Evolutionary conservation across 768 basidiomycete genomes (phyloP).

Genomic region (Tephrocybe sp.): DNA sequence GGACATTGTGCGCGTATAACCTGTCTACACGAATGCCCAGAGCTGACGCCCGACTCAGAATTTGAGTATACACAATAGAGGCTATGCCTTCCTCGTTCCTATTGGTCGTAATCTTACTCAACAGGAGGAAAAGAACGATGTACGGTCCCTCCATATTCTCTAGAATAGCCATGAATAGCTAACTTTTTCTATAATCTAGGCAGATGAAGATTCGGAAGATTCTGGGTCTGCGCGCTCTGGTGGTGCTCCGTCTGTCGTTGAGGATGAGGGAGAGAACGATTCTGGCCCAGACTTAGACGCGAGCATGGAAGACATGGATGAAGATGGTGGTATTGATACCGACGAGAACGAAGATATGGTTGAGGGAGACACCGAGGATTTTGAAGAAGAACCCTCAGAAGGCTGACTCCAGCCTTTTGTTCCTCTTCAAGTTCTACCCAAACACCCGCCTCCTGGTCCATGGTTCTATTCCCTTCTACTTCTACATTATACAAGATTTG

Average conservation of each 20-base stretch:
- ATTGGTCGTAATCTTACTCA: slow-evolving; percentile 72
- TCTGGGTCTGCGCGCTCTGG: slow-evolving; percentile 40
- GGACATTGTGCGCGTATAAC: slow-evolving; percentile 49
- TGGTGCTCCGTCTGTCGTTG: slow-evolving; percentile 38
- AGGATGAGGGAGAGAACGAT: slow-evolving; percentile 50
- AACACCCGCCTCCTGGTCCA: not conserved
- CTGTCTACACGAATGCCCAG: not conserved
- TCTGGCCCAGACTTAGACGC: slow-evolving; percentile 56
- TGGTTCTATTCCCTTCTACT: not conserved
- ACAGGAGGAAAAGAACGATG: slow-evolving; percentile 84
- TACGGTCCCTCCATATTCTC: slow-evolving; percentile 27
- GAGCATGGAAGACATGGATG: slow-evolving; percentile 59
- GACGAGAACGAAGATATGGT: slow-evolving; percentile 40
- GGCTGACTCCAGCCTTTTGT: slow-evolving; percentile 10
- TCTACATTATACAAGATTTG: slow-evolving; percentile 10
- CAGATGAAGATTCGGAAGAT: slow-evolving; percentile 51
- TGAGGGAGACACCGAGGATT: slow-evolving; percentile 51
- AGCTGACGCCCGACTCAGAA: slow-evolving; percentile 39
- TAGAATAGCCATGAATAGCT: not conserved
- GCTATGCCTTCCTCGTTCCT: slow-evolving; percentile 65
- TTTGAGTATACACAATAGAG: slow-evolving; percentile 58
- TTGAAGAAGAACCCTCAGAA: slow-evolving; percentile 46
- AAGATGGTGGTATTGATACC: slow-evolving; percentile 44
- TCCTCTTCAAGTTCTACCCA: too few relatives aligned
- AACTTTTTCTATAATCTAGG: slow-evolving; percentile 23